These are phyloP conservation scores for Adansonia digitata DNA, from an alignment of 345 rosid species.

Conservation along the genomic window DNA sequence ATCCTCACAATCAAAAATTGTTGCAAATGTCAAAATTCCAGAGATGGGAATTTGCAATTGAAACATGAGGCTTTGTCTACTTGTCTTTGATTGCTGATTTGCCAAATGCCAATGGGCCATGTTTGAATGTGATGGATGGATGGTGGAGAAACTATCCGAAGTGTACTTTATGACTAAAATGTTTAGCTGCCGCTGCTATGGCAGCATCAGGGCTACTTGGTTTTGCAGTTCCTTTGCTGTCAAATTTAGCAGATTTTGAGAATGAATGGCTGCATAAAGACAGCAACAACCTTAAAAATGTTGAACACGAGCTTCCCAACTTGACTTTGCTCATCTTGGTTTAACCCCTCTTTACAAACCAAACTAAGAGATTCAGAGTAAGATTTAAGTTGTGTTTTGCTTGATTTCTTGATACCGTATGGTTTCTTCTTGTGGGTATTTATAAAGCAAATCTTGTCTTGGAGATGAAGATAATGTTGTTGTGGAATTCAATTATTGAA, in stretches of 20 bases:
- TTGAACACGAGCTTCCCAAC: background rate
- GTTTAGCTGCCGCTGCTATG: conserved; percentile 36
- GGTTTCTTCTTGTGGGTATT: background rate
- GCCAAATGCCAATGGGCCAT: background rate
- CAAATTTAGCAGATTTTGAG: background rate
- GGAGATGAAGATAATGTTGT: background rate
- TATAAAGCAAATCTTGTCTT: background rate
- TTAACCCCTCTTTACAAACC: background rate
- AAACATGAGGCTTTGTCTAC: too few species aligned
- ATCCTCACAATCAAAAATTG: too few species aligned
- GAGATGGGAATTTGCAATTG: too few species aligned
- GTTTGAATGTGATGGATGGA: background rate
- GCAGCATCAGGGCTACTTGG: conserved; percentile 20
- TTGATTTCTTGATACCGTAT: background rate
- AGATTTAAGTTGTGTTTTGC: background rate
- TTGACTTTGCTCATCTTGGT: conserved; percentile 14
- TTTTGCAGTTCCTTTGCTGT: background rate
- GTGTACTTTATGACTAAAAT: conserved; percentile 31
- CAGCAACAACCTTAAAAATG: conserved; percentile 4
- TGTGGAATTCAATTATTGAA: background rate
- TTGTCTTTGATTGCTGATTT: background rate
- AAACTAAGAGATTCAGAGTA: background rate
- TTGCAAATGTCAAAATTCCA: too few species aligned
- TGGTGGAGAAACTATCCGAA: background rate
- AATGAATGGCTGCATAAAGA: background rate